Base-by-base conservation (phyloP, 805 yeast species). In the Komagataella populi region DNA sequence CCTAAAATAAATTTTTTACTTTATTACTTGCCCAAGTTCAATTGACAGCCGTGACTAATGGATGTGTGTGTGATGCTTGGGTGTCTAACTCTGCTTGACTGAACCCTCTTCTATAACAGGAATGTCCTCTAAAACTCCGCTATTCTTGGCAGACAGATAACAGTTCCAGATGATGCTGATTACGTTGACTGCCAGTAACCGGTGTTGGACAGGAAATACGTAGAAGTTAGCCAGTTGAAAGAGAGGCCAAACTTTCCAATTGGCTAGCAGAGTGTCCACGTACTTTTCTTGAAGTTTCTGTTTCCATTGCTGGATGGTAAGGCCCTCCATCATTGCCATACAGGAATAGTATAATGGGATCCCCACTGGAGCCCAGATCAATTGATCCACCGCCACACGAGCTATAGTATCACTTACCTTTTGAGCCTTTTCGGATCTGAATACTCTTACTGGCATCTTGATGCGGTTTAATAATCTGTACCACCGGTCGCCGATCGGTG, bases 191-290 rank as follows among this genome's bases (percentile, higher is more conserved):
- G 80, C 70, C 48, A 86, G 59, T 48, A 90, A 64, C 44, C 95
- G 74, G 57, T 76, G 78, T 47, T 81, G 81, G 6, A 81, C 76
- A 0, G 97, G 97, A 2, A 88, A 76, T 6, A 86, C 59, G 48
- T 81, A 74, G 60, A 91, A 87, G 66, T 91, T 93, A 55, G 83
- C 55, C 51, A 81, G 60, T 66, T 93, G 98, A 55, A 93, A 85
- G 0, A 78, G 65, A 0, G 98, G 98, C 99, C 98, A 93, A 10
- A 91, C 84, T 50, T 72, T 61, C 90, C 95, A 88, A 63, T 89
- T 90, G 16, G 85, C 73, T 39, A 70, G 63, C 46, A 90, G 65
- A 0, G 96, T 89, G 3, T 75, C 72, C 81, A 80, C 68, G 78
- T 80, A 80, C 53, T 81, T 78, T 14, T 70, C 66, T 2, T 65